Evolutionary conservation across 768 basidiomycete genomes (phyloP), one percentile per base, ranked within the genome.

Genomic region (Naganishia friedmannii): DNA sequence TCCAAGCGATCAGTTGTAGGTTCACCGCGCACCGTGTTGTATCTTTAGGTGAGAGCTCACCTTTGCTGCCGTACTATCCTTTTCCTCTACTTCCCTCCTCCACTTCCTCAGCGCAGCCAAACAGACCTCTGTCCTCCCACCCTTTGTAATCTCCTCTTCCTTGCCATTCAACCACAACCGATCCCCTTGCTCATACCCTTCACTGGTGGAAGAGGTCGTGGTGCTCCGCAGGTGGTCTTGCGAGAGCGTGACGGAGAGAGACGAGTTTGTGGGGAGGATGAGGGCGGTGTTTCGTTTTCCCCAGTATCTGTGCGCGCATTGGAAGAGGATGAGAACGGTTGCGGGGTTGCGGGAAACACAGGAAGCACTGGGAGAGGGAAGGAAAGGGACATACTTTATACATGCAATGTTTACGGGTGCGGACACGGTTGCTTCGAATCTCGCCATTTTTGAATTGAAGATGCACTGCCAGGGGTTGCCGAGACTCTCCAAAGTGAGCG

Each of bases 361-460:
- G n/a, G n/a, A n/a, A n/a, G n/a, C n/a, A 42, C 29, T 9, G 32
- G 39, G 29, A 48, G 29, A 37, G 42, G 28, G 23, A 26, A 53
- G 15, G 23, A 29, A n/a, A 2, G 31, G 48, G 13, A 73, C 85
- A 76, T 70, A 94, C 93, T 97, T 97, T 83, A 97, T 96, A 79
- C 90, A 91, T n/a, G 93, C 93, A 77, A 97, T 97, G 83, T 97
- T 97, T 69, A 97, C 93, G 3, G 93, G 93, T 0, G 93, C 93
- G 72, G 93, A 90, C 0, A 88, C 87, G 17, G 93, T 96, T 9
- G 92, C 93, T 83, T 92, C 88, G 84, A 87, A 63, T 28, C 29
- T 39, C 34, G 67, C n/a, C 67, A 68, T 68, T 5, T 15, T 68
- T 8, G 9, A 17, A 32, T 34, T 13, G 5, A n/a, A n/a, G n/a